Base-by-base conservation (phyloP, 768 basidiomycete genomes). In the Dacryopinax primogenitus region DNA sequence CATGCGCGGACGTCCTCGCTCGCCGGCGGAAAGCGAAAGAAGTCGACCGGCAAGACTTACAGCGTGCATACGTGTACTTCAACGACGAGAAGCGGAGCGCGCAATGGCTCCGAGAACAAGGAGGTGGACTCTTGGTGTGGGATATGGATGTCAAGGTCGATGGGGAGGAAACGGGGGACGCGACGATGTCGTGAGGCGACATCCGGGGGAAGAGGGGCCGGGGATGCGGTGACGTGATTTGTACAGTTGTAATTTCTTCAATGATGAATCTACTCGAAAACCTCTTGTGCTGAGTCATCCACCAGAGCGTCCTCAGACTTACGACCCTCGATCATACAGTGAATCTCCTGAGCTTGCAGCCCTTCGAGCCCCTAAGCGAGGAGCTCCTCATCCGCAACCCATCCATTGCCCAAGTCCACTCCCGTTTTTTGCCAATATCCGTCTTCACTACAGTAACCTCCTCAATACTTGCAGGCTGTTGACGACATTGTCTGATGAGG, bases 21-120 rank as follows among this genome's bases (percentile, higher is more conserved):
- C 81, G 83, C 67, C 87, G 92, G 71, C 83, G 95, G 33, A 93
- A 91, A 69, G 79, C 83, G 9, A 86, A 86, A 64, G 78, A 80
- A 33, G 93, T 98, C 11, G 90, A 87, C 39, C 87, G 90, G 0
- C 85, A 88, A 62, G 95, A 98, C 73, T 79, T 98, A 33, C 77
- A 88, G 62, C 79, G 87, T 64, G 90, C 86, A 1, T 98, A 97
- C 74, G 82, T 79, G 33, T 92, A 90, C 72, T 95, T 95, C 75
- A 87, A 92, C 82, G 92, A 95, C 73, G 91, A 93, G 76, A 91
- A 91, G 75, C 79, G 92, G 68, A 92, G 90, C 69, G 88, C 92
- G 61, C 86, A 93, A 72, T 95, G 90, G 88, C 73, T 95, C 68
- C 88, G 88, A 76, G 90, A 92, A 69, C 69, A 71, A 33, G 71